Evolutionary conservation across 257 asterid genomes (phyloP).

Genomic region (Marsdenia floribunda): DNA sequence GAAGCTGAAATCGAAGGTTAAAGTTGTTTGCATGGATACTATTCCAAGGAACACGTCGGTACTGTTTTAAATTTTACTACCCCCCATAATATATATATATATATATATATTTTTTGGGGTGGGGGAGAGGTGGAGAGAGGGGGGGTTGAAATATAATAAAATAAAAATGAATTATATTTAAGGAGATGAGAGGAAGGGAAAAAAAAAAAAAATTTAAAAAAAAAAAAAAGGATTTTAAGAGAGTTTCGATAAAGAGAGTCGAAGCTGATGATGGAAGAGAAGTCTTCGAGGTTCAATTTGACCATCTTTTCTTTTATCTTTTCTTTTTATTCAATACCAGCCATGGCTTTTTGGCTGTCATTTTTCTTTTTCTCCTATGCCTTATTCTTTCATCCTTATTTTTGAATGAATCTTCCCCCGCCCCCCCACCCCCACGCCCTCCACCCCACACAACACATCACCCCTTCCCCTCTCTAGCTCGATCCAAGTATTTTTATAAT

Average conservation of each 20-base stretch:
- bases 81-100: neutral
- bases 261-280: conserved; percentile 59
- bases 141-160: neutral
- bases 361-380: conserved; percentile 29
- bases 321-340: conserved; percentile 46
- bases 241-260: conserved; percentile 86
- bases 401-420: neutral
- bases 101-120: no score
- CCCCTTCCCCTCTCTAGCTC: no score
- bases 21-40: conserved; percentile 62
- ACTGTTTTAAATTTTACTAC: neutral
- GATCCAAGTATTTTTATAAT: no score
- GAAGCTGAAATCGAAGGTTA: conserved; percentile 44
- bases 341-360: conserved; percentile 84
- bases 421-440: conserved; percentile 9
- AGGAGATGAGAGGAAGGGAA: conserved; percentile 2
- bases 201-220: no score
- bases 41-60: conserved; percentile 39
- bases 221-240: conserved; percentile 28
- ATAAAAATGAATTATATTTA: neutral
- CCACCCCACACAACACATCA: no score
- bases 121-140: no score
- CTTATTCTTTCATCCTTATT: conserved; percentile 17
- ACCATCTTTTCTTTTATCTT: conserved; percentile 78
- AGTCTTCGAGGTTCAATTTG: conserved; percentile 96